phyloP scores from a whole-genome alignment of 2,329 filamentous ascomycete species.

The Aaosphaeria pasadenensis region DNA sequence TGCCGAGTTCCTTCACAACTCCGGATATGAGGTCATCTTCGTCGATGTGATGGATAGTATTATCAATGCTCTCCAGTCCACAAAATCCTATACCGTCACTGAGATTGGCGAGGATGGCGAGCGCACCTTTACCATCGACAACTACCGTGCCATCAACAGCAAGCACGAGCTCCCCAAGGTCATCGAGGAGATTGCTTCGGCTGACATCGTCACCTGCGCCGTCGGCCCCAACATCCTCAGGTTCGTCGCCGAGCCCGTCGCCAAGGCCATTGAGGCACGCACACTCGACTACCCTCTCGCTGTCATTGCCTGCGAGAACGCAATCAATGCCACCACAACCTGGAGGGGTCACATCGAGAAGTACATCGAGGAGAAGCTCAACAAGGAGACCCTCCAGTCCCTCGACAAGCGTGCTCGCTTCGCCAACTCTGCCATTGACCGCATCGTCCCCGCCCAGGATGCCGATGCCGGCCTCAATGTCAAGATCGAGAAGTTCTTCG shows the following conservation, averaged over 20 bases:
- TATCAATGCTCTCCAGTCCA: conserved; percentile 74
- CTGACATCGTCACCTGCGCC: conserved; percentile 92
- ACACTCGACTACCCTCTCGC: conserved; percentile 66
- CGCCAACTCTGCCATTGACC: conserved; percentile 97
- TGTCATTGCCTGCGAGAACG: conserved; percentile 97
- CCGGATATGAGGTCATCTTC: conserved; percentile 93
- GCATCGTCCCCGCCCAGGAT: conserved; percentile 92
- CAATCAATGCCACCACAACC: conserved; percentile 88
- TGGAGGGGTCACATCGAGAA: conserved; percentile 78
- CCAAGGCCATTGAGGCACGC: conserved; percentile 84
- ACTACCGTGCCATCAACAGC: conserved; percentile 97
- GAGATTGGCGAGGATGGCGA: conserved; percentile 87
- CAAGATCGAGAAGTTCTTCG: conserved; percentile 96
- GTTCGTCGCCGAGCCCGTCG: conserved; percentile 93
- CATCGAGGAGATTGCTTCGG: conserved; percentile 78
- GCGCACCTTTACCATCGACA: conserved; percentile 77
- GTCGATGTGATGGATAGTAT: conserved; percentile 86
- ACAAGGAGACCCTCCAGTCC: conserved; percentile 62
- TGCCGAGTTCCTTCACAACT: conserved; percentile 77
- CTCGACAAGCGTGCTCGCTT: conserved; percentile 77
- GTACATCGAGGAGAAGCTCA: conserved; percentile 62
- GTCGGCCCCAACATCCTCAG: conserved; percentile 95
- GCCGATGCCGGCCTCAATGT: conserved; percentile 79
- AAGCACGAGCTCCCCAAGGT: conserved; percentile 79
- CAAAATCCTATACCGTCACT: conserved; percentile 81